Base-by-base conservation (phyloP, 768 basidiomycete genomes). In the Suillus discolor region DNA sequence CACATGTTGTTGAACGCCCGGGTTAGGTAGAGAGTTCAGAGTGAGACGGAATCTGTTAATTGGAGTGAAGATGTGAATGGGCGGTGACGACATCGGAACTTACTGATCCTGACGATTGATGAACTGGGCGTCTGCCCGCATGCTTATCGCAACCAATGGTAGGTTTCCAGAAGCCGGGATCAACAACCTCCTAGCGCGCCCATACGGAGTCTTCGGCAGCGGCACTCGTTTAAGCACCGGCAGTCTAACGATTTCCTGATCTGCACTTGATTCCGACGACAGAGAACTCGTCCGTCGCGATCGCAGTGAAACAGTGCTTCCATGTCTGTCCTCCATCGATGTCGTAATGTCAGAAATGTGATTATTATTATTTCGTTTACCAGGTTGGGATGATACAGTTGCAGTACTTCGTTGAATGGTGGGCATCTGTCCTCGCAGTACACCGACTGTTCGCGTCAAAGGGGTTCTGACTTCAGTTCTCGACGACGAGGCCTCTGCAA, bases 81-180 rank as follows among this genome's bases (percentile, higher is more conserved):
- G 63, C 28, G 31, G 61, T 54, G 31, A 34, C 38, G 57, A 59
- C 51, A 47, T 57, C 25, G 53, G 45, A 62, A 70, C 71, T 68
- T 70, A 73, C 78, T 76, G 75, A 66, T 73, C 69, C 39, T 66
- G 69, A 49, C 73, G 73, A 62, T 80, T 65, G 65, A 83, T 79
- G 67, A 82, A 82, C 60, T 85, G 80, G n/a, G 78, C 71, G 63
- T 84, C 81, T 41, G 77, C 78, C 49, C 80, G 73, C 84, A 84
- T 84, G 34, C 82, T 82, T 62, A 85, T 73, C 39, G 82, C 80
- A 54, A 78, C 74, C 57, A 83, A 67, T 13, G 82, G 81, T 53
- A 80, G 73, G 16, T 71, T 66, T 28, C 44, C 59, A 23, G 71
- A 70, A 49, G 63, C 66, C 23, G 78, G 78, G 23, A 72, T 45